These are phyloP conservation scores for Isoetes taiwanensis DNA, from an alignment of 75 land plant genomes.

Conservation along the genomic window DNA sequence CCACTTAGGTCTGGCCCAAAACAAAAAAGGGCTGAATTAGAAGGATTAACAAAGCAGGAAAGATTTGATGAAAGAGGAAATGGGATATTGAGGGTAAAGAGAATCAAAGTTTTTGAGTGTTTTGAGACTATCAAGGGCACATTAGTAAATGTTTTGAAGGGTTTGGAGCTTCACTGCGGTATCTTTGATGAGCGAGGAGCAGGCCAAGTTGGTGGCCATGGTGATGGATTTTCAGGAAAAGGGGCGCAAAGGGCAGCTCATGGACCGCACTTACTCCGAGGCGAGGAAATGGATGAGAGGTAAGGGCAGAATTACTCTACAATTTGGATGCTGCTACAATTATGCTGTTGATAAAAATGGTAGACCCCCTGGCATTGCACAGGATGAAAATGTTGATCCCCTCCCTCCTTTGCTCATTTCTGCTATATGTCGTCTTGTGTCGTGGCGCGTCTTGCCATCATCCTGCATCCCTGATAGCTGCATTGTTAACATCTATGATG, in stretches of 20 bases:
- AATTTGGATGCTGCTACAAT: slow-evolving; percentile 92
- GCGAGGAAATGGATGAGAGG: slow-evolving; percentile 92
- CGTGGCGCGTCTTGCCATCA: slow-evolving; percentile 71
- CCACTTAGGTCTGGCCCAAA: too few species aligned
- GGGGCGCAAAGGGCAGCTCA: slow-evolving; percentile 46
- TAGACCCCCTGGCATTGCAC: slow-evolving; percentile 81
- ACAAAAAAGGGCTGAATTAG: too few species aligned
- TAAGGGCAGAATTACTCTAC: slow-evolving; percentile 65
- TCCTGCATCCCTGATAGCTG: slow-evolving; percentile 80
- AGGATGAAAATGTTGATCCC: slow-evolving; percentile 63
- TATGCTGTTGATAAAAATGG: slow-evolving; percentile 78
- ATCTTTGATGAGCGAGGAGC: slow-evolving; percentile 76
- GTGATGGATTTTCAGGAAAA: slow-evolving; percentile 42
- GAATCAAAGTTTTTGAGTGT: slow-evolving; percentile 61
- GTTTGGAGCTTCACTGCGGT: slow-evolving; percentile 74
- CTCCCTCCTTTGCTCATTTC: slow-evolving; percentile 36
- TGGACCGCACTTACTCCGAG: slow-evolving; percentile 74
- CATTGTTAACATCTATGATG: slow-evolving; percentile 79
- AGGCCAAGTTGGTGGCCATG: slow-evolving; percentile 53
- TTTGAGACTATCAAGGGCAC: slow-evolving; percentile 63
- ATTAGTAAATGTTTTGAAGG: slow-evolving; percentile 46
- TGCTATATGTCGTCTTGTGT: slow-evolving; percentile 51
- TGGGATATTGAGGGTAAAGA: slow-evolving; percentile 35
- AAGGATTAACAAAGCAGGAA: too few species aligned
- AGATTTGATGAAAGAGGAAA: too few species aligned